Conservation (phyloP, 495 filamentous ascomycete species). For the Extremus antarcticus region DNA sequence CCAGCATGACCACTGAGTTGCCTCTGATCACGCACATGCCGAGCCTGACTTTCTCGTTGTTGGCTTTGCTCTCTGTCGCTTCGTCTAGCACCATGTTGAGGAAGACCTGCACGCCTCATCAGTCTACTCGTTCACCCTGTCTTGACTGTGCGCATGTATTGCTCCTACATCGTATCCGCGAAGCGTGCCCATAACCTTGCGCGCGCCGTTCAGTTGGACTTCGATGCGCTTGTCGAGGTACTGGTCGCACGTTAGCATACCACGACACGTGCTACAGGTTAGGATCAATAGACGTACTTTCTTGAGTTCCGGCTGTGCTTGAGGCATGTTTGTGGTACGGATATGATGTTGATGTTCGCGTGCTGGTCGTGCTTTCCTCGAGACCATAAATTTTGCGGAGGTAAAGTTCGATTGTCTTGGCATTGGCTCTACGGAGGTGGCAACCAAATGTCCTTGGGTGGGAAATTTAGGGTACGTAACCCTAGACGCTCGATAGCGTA, state of each 20-base stretch:
- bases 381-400: not conserved
- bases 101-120: constrained; percentile 60
- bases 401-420: not conserved
- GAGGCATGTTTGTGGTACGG: constrained; percentile 82
- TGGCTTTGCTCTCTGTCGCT: constrained; percentile 88
- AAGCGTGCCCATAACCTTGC: constrained; percentile 90
- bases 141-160: not conserved
- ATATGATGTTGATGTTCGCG: too few relatives aligned
- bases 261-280: not conserved
- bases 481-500: too few relatives aligned
- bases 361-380: too few relatives aligned
- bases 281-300: constrained; percentile 49
- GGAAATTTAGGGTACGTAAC: too few relatives aligned
- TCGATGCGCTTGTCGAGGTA: constrained; percentile 99
- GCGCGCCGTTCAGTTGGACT: constrained; percentile 92
- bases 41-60: constrained; percentile 79
- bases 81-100: constrained; percentile 97
- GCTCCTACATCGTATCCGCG: constrained; percentile 80
- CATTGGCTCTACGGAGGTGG: not conserved
- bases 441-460: not conserved
- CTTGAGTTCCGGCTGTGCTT: constrained; percentile 97
- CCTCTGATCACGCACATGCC: constrained; percentile 94
- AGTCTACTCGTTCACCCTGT: not conserved
- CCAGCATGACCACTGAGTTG: constrained; percentile 93
- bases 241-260: constrained; percentile 36